phyloP scores from a whole-genome alignment of 1,139 yeast species.

The Eremothecium gossypii region DNA sequence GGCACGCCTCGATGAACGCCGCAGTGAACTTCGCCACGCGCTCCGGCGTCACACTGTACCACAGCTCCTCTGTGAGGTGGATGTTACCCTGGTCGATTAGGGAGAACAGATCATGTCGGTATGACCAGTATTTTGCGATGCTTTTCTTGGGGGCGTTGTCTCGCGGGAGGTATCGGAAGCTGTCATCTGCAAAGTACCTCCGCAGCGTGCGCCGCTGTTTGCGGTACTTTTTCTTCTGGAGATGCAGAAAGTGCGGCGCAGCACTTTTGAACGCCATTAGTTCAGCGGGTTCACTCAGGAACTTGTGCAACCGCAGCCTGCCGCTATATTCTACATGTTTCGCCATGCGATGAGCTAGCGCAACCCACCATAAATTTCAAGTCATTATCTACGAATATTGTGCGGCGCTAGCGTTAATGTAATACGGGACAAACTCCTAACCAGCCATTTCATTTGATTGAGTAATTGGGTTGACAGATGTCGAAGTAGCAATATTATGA shows the following conservation, averaged over 20 bases:
- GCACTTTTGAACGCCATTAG: neutral
- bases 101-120: constrained; percentile 17
- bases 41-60: constrained; percentile 94
- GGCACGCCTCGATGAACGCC: constrained; percentile 40
- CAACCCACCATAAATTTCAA: too few relatives aligned
- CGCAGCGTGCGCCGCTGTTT: constrained; percentile 13
- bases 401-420: too few relatives aligned
- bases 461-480: too few relatives aligned
- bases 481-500: too few relatives aligned
- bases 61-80: constrained; percentile 61
- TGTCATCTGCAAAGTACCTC: constrained; percentile 11
- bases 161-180: constrained; percentile 12
- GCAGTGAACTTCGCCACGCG: constrained; percentile 57
- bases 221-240: constrained; percentile 12
- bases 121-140: constrained; percentile 24
- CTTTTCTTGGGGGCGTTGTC: constrained; percentile 7
- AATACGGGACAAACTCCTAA: too few relatives aligned
- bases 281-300: too few relatives aligned
- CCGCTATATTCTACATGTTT: neutral
- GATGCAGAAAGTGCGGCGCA: constrained; percentile 13
- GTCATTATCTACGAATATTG: too few relatives aligned
- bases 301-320: neutral
- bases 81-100: constrained; percentile 51
- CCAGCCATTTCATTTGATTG: too few relatives aligned
- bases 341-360: neutral